Evolutionary conservation across 2,329 filamentous ascomycete genomes (phyloP).

Genomic region (Colletotrichum liaoningense): DNA sequence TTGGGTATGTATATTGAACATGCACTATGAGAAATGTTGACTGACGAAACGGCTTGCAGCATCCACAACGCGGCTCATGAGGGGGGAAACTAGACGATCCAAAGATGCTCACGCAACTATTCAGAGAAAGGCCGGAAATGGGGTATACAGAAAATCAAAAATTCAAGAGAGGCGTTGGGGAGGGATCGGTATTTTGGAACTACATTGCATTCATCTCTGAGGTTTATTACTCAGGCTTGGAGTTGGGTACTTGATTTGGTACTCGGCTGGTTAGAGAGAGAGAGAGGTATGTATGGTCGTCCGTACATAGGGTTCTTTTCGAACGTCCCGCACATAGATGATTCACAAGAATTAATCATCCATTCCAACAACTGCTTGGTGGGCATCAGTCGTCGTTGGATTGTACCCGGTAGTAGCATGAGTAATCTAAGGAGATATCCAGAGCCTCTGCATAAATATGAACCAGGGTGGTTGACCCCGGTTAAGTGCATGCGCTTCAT

Average conservation of each 20-base stretch:
- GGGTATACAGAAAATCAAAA: slow-evolving; percentile 8
- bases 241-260: slow-evolving; percentile 2
- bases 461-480: background rate
- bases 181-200: slow-evolving; percentile 2
- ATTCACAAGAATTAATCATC: slow-evolving; percentile 7
- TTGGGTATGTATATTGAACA: background rate
- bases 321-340: slow-evolving; percentile 1
- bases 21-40: background rate
- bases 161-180: slow-evolving; percentile 18
- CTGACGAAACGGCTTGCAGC: background rate
- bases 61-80: slow-evolving; percentile 25
- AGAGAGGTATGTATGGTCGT: background rate
- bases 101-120: slow-evolving; percentile 3
- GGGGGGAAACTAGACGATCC: slow-evolving; percentile 10
- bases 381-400: background rate
- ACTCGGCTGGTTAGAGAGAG: background rate
- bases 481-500: slow-evolving; percentile 9
- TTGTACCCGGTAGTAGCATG: slow-evolving; percentile 11
- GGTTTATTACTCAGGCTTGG: background rate
- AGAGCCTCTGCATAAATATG: slow-evolving; percentile 9
- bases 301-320: background rate
- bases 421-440: background rate
- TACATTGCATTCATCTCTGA: background rate
- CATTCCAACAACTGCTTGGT: background rate
- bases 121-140: background rate